Base-by-base conservation (phyloP, 1,284 basidiomycete species). In the Apiotrichum brassicae region DNA sequence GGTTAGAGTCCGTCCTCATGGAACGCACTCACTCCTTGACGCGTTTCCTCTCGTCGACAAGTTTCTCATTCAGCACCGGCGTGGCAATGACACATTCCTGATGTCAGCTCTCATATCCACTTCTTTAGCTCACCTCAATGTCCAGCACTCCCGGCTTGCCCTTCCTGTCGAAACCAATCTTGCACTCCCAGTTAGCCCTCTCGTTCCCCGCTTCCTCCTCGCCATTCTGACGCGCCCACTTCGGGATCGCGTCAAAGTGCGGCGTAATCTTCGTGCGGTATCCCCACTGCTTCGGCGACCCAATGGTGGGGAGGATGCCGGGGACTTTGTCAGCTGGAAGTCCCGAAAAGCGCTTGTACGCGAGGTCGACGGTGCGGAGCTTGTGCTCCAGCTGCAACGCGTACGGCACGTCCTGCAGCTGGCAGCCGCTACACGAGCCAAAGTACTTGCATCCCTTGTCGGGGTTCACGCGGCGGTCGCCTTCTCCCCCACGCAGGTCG, bases 221-320 rank as follows among this genome's bases (percentile, higher is more conserved):
- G 9, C 46, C 46, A 26, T 37, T 53, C 35, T 40, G 43, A 33
- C 44, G 54, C 41, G 36, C 56, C 59, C 57, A 59, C 52, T 81
- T 84, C 0, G 82, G 81, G 1, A 89, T 83, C 0, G 85, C 80
- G 38, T 95, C 87, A 61, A 97, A 98, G 70, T 98, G 94, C 0
- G 94, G 94, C 0, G 94, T 97, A 41, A 98, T 84, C 75, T 98
- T 98, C 1, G 95, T 98, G 20, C 94, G 83, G 70, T 98, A 98
- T 39, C 79, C 81, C 72, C 94, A 97, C 58, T 94, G 84, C 43
- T 86, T 75, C 0, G 94, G 95, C 0, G 87, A 92, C 6, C 82
- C 81, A 16, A 94, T 84, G 0, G 94, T 97, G 0, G 83, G 74
- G 43, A 81, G 77, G 26, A 92, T 82, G 0, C 66, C 49, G 11